Conservation (phyloP, 2,329 filamentous ascomycete genomes). For the Rhynchosporium agropyri region DNA sequence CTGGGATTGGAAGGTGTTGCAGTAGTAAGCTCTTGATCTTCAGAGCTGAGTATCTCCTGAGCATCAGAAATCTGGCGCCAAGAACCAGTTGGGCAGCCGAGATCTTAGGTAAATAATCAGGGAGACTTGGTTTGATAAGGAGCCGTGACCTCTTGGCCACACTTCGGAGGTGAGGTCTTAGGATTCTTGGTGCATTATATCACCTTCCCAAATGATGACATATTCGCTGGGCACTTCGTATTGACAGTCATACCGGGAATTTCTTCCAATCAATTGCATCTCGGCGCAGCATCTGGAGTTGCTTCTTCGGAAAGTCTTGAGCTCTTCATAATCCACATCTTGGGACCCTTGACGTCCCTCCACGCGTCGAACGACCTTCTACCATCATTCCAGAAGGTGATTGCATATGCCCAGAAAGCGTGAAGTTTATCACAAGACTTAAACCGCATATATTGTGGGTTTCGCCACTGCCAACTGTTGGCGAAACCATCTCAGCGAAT, state of each 20-base stretch:
- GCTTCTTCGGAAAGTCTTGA: no score
- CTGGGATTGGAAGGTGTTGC: constrained; percentile 19
- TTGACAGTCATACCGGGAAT: not conserved
- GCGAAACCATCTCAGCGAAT: not conserved
- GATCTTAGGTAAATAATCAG: constrained; percentile 8
- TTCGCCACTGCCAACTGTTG: constrained; percentile 2
- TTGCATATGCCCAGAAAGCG: not conserved
- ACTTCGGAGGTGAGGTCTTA: constrained; percentile 10
- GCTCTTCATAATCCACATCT: not conserved
- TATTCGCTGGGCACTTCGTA: constrained; percentile 8
- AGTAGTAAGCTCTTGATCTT: constrained; percentile 16
- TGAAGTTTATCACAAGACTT: constrained; percentile 7
- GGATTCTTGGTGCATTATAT: not conserved
- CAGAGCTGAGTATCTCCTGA: constrained; percentile 5
- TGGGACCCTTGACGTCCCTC: not conserved
- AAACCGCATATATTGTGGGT: not conserved
- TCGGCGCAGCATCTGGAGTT: not conserved
- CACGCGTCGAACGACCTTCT: constrained; percentile 6
- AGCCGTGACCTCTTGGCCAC: constrained; percentile 1
- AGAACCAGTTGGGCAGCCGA: constrained; percentile 9
- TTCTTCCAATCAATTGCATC: not conserved
- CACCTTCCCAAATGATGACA: constrained; percentile 6
- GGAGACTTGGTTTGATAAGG: constrained; percentile 7
- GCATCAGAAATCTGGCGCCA: constrained; percentile 5
- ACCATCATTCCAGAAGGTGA: constrained; percentile 12